Evolutionary conservation across 108 stramenopile species (phyloP).

Genomic region (Bacterosira constricta): DNA sequence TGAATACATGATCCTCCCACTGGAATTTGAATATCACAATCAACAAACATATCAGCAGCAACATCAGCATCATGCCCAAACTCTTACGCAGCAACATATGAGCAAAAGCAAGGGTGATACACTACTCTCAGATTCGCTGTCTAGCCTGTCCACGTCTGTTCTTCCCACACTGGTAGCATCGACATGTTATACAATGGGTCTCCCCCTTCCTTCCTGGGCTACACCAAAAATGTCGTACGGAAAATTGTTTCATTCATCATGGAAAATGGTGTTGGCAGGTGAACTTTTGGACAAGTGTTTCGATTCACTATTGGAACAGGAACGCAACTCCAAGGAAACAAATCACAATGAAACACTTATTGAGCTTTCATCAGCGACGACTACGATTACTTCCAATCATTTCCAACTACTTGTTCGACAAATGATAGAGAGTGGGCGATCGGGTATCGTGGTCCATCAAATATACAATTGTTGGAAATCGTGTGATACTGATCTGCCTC

Average conservation of each 20-base stretch:
- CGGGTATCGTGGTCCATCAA: constrained; percentile 11
- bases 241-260: constrained; percentile 28
- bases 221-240: constrained; percentile 12
- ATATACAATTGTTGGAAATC: constrained; percentile 18
- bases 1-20: constrained; percentile 29
- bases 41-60: neutral
- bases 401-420: constrained; percentile 22
- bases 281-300: constrained; percentile 1
- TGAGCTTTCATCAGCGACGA: neutral
- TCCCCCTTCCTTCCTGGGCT: constrained; percentile 46
- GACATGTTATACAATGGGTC: constrained; percentile 38
- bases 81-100: neutral
- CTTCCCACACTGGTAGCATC: constrained; percentile 41
- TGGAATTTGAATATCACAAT: constrained; percentile 37
- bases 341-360: neutral
- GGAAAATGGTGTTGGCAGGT: constrained; percentile 19
- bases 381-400: neutral
- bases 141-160: constrained; percentile 14
- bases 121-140: constrained; percentile 19
- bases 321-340: neutral
- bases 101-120: neutral
- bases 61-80: neutral
- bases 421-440: constrained; percentile 22
- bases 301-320: neutral
- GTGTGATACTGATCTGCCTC: neutral